Evolutionary conservation across 2,329 filamentous ascomycete species (phyloP).

Genomic region (Pseudogymnoascus sp.): DNA sequence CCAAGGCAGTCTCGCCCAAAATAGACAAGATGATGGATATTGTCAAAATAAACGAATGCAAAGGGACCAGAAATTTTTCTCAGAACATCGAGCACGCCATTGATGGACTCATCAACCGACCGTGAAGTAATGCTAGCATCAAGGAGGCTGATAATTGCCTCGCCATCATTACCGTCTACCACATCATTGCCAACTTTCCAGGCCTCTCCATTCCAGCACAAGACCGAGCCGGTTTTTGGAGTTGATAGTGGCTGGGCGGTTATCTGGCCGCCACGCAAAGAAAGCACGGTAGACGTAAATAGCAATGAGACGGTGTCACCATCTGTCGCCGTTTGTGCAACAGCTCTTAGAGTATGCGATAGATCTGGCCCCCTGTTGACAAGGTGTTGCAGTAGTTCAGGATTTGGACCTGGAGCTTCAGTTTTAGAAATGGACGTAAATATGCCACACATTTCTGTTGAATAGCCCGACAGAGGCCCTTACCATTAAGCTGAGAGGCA

Average conservation of each 20-base stretch:
- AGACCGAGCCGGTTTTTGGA: slow-evolving; percentile 46
- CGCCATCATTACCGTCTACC: slow-evolving; percentile 65
- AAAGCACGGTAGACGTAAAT: slow-evolving; percentile 80
- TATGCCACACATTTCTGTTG: slow-evolving; percentile 51
- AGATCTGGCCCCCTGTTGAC: slow-evolving; percentile 51
- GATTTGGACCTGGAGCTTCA: slow-evolving; percentile 26
- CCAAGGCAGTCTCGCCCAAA: slow-evolving; percentile 85
- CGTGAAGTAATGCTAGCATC: slow-evolving; percentile 26
- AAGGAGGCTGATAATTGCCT: slow-evolving; percentile 56
- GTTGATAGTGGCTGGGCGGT: slow-evolving; percentile 65
- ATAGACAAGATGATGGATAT: slow-evolving; percentile 51
- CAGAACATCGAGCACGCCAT: slow-evolving; percentile 43
- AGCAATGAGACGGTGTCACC: slow-evolving; percentile 39
- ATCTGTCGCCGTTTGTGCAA: slow-evolving; percentile 16
- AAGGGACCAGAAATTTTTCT: slow-evolving; percentile 70
- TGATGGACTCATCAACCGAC: slow-evolving; percentile 19
- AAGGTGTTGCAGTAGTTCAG: slow-evolving; percentile 38
- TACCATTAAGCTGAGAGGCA: neutral
- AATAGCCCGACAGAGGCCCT: neutral
- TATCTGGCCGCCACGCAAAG: slow-evolving; percentile 67
- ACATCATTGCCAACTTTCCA: slow-evolving; percentile 63
- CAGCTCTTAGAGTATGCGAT: neutral
- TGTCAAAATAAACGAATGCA: slow-evolving; percentile 78
- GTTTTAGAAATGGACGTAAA: slow-evolving; percentile 40
- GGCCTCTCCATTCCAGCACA: slow-evolving; percentile 98